A percentile compares a stretch with the other conserved stretches of the same genome.
Conservation (phyloP, 139 green algal genomes). For the Prasinococcaceae sp. region DNA sequence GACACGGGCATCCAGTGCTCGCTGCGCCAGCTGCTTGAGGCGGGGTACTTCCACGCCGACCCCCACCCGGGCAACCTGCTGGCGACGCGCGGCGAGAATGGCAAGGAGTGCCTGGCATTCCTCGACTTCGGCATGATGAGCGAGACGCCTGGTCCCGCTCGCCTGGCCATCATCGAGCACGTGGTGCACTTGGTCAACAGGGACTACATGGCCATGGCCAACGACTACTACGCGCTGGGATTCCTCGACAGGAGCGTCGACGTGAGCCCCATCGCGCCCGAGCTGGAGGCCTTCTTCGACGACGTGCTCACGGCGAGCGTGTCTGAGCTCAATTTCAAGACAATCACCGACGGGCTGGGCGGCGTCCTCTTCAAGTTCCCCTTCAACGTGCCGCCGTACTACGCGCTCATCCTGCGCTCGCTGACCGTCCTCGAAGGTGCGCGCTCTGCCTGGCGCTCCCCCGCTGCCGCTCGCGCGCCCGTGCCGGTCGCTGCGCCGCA, state of each 20-base stretch:
- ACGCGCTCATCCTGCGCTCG: slow-evolving; percentile 85
- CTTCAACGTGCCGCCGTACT: slow-evolving; percentile 80
- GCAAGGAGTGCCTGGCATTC: slow-evolving; percentile 11
- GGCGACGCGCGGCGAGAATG: neutral
- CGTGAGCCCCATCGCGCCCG: slow-evolving; percentile 84
- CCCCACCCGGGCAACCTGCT: slow-evolving; percentile 21
- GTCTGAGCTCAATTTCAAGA: slow-evolving; percentile 86
- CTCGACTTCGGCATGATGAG: slow-evolving; percentile 92
- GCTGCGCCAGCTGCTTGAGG: slow-evolving; percentile 48
- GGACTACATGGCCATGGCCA: slow-evolving; percentile 66
- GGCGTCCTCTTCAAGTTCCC: slow-evolving; percentile 80
- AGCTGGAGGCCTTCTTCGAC: slow-evolving; percentile 87
- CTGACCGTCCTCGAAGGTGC: slow-evolving; percentile 93
- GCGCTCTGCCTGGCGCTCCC: slow-evolving; percentile 26
- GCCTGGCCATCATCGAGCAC: slow-evolving; percentile 79
- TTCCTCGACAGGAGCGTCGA: slow-evolving; percentile 69
- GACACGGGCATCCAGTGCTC: slow-evolving; percentile 88
- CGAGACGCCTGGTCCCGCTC: slow-evolving; percentile 49
- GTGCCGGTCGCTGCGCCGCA: neutral
- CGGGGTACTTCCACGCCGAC: slow-evolving; percentile 28
- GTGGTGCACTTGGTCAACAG: slow-evolving; percentile 94
- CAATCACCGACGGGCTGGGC: slow-evolving; percentile 88
- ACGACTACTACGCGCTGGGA: slow-evolving; percentile 82
- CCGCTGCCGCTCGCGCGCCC: slow-evolving; percentile 22
- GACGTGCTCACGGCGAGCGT: slow-evolving; percentile 59